phyloP scores from a whole-genome alignment of 495 filamentous ascomycete species.

The Lophium mytilinum region DNA sequence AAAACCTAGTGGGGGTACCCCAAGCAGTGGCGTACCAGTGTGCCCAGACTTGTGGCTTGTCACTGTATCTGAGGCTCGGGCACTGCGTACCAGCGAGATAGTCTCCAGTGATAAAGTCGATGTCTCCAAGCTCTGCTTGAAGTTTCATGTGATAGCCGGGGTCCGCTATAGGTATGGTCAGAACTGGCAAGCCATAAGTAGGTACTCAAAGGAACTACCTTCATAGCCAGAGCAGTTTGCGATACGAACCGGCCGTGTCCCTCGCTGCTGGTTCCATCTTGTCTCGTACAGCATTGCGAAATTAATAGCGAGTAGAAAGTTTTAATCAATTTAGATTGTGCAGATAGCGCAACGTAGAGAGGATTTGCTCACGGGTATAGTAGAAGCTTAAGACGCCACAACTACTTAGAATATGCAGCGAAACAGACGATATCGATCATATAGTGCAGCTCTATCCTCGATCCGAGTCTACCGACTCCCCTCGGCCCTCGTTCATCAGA shows the following conservation, averaged over 20 bases:
- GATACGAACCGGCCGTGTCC: constrained; percentile 36
- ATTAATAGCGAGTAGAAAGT: not conserved
- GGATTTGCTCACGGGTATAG: no score
- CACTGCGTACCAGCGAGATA: constrained; percentile 42
- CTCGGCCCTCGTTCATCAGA: no score
- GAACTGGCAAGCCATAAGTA: not conserved
- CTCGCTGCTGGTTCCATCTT: constrained; percentile 19
- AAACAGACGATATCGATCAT: no score
- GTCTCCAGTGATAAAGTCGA: constrained; percentile 51
- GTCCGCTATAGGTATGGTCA: constrained; percentile 28
- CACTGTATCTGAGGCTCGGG: not conserved
- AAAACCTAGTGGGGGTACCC: no score
- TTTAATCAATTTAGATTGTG: constrained; percentile 3
- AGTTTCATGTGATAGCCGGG: constrained; percentile 40
- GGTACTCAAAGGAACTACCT: constrained; percentile 20
- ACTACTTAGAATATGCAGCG: no score
- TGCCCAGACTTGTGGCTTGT: no score
- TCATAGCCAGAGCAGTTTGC: constrained; percentile 45
- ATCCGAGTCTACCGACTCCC: no score
- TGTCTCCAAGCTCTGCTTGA: constrained; percentile 39
- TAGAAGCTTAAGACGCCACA: no score
- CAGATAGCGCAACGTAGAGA: not conserved
- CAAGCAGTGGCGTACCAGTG: no score
- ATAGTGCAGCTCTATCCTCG: no score
- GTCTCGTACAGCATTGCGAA: not conserved